Base-by-base conservation (phyloP, 2,329 filamentous ascomycete genomes). In the Venturiaceae sp. region DNA sequence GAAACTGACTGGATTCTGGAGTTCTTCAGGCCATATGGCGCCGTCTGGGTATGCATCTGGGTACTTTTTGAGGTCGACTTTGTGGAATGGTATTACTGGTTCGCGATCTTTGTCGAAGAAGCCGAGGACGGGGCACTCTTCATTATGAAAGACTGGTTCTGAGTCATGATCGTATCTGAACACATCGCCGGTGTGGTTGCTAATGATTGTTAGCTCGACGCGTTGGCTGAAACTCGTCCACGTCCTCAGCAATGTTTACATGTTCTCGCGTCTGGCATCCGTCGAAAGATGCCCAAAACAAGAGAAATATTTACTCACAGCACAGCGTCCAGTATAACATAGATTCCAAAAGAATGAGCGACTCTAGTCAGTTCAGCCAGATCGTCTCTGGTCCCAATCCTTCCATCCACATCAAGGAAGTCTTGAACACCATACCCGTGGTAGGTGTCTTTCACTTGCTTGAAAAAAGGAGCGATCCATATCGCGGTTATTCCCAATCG, bases 381-480 rank as follows among this genome's bases (percentile, higher is more conserved):
- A 44, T 66, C 63, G 16, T 66, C 63, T 9, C 55, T 53, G 4
- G 64, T 62, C 2, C 65, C 65, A 53, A 66, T 64, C 23, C 63
- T 60, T 6, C 58, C 58, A 44, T 66, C 64, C 16, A 66, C 60
- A 5, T 65, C 60, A n/a, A 66, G 61, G 39, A 66, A 66, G 55
- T 66, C 57, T 23, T 59, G 58, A 6, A 60, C 55, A 21, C 53
- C 60, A 54, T 66, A 66, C 21, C 65, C 65, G 44, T 66, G 65
- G 47, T 66, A 66, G 3, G 58, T 60, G 26, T 50, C 44, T 36
- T 60, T 50, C 11, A 63, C 60, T 56, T 66, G 64, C 44, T 65
- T 65, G 60, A 65, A 66, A 13, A 66, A 62, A 6, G 65, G 64
- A 0, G 64, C 64, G 23, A 66, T 55, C 64, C 64, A 66, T 8